A percentile compares a stretch with the other conserved stretches of the same genome.
Evolutionary conservation across 1,139 yeast genomes (phyloP).

Genomic region (Blastobotrys proliferans): DNA sequence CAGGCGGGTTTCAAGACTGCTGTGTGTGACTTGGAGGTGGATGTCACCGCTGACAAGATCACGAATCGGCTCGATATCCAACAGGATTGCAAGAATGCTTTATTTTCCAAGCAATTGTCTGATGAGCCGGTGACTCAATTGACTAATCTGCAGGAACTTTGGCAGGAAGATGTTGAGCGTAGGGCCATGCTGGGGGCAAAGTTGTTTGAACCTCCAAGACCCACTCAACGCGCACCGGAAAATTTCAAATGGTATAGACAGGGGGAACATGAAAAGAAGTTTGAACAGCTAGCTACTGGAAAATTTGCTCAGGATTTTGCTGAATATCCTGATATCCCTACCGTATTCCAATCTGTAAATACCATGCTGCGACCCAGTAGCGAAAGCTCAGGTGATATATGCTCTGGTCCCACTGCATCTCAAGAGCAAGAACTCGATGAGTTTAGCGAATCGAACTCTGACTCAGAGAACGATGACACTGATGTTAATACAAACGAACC

Average conservation of each 20-base stretch:
- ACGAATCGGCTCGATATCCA: constrained; percentile 42
- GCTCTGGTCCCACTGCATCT: too few relatives aligned
- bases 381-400: too few relatives aligned
- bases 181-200: constrained; percentile 31
- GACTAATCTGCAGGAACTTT: constrained; percentile 56
- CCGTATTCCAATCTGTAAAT: constrained; percentile 25
- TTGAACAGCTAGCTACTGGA: not conserved
- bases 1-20: constrained; percentile 47
- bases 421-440: too few relatives aligned
- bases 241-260: constrained; percentile 5
- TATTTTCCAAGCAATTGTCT: not conserved
- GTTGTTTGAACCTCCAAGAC: constrained; percentile 7
- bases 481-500: too few relatives aligned
- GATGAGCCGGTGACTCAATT: constrained; percentile 38
- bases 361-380: constrained; percentile 3
- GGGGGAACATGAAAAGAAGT: not conserved
- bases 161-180: constrained; percentile 59
- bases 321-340: constrained; percentile 18
- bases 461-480: too few relatives aligned
- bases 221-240: not conserved
- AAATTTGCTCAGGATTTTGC: not conserved
- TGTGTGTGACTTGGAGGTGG: constrained; percentile 63
- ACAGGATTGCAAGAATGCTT: not conserved
- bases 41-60: constrained; percentile 56
- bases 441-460: too few relatives aligned